Evolutionary conservation across 371 early-diverging fungal species (phyloP), one percentile per base, ranked within the genome.

Genomic region (Syncephalastrum monosporum): DNA sequence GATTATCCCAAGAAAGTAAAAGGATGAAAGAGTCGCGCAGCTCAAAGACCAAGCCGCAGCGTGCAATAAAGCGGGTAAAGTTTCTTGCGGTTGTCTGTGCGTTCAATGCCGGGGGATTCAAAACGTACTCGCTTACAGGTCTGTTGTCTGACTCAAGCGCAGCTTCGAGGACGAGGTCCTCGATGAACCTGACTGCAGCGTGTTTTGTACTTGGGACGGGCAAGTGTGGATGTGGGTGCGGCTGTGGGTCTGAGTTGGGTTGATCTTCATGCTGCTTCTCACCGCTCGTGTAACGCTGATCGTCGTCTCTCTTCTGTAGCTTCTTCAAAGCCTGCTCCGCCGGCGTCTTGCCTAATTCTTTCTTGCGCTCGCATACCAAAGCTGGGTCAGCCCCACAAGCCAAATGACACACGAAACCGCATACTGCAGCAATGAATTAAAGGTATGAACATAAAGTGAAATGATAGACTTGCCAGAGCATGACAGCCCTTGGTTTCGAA

Each of bases 1-100:
- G 65, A 15, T 72, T 62, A 46, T 77, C 60, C 77, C 77, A 77
- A 33, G 68, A 67, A 25, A 77, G 45, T n/a, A 77, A 55, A 12
- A 67, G 38, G 16, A 74, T 57, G 1, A 77, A 45, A 21, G 57
- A 53, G 27, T 77, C 74, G 41, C 74, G 56, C 23, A 69, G 60
- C 2, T 58, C 57, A 66, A 74, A 77, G 56, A 77, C 61, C 1
- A 68, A 61, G 0, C 72, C 68, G 55, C 71, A 71, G 49, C 74
- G 53, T n/a, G 69, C 62, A 0, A 69, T 64, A 51, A 77, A 77
- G n/a, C 72, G 57, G 5, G 72, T 55, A 49, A 74, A 77, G 49
- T 77, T 77, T 27, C 67, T 67, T 3, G 72, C 61, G 14, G 74
- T 71, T 13, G 59, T 63, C 43, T 76, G 74, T 17, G 74, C 65